Evolutionary conservation across 2,329 filamentous ascomycete genomes (phyloP).

Genomic region (Cephalotrichum gorgonifer): DNA sequence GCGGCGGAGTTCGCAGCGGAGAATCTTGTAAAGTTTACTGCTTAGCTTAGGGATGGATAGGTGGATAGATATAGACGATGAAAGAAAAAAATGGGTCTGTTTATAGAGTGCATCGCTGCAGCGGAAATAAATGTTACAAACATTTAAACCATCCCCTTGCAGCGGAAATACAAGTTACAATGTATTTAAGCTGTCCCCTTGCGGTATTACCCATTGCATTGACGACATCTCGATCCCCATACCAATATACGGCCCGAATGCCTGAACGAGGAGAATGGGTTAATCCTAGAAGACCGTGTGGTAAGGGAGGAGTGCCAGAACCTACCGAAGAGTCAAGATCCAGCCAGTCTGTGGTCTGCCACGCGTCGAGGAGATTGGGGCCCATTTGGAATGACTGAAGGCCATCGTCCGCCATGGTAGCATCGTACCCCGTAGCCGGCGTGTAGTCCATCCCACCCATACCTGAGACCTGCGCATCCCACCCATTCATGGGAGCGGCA

Average conservation of each 20-base stretch:
- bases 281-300: background rate
- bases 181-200: background rate
- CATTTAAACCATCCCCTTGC: background rate
- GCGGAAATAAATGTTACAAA: background rate
- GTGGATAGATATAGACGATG: background rate
- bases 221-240: background rate
- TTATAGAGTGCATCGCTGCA: too few species aligned
- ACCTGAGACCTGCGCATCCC: background rate
- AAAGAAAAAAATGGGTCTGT: too few species aligned
- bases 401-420: background rate
- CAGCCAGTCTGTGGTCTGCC: conserved; percentile 20
- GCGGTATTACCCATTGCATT: background rate
- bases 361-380: conserved; percentile 11
- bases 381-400: background rate
- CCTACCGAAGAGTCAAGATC: conserved; percentile 18
- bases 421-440: background rate
- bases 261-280: background rate
- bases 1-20: background rate
- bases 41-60: background rate
- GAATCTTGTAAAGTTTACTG: background rate
- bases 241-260: background rate
- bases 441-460: background rate
- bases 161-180: background rate
- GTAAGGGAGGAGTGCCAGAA: background rate
- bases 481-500: background rate